Percentiles rank a stretch among this genome's conserved stretches.
Conservation (phyloP, 1,284 basidiomycete species). For the Lignosus rhinocerotis region DNA sequence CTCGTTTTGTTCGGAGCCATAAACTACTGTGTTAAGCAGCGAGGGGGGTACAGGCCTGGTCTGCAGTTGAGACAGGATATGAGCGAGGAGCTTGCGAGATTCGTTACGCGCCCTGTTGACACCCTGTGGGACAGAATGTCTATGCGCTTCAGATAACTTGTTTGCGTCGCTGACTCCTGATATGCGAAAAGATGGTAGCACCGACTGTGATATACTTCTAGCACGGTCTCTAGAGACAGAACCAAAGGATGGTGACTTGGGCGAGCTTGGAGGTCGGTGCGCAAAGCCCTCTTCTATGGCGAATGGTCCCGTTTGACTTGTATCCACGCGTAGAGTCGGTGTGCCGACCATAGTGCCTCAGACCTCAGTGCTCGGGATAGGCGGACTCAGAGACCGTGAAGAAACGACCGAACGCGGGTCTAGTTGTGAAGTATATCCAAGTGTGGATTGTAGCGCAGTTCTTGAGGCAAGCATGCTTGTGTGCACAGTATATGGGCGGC, state of each 20-base stretch:
- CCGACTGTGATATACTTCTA: slow-evolving; percentile 31
- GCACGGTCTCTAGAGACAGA: slow-evolving; percentile 24
- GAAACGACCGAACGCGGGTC: not conserved
- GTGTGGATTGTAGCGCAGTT: too few species aligned
- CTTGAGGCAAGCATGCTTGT: too few species aligned
- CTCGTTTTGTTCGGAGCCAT: slow-evolving; percentile 25
- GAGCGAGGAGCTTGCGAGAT: slow-evolving; percentile 58
- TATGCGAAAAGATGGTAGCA: slow-evolving; percentile 34
- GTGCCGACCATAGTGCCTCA: slow-evolving; percentile 6
- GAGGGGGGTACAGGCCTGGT: slow-evolving; percentile 52
- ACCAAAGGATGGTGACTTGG: slow-evolving; percentile 12
- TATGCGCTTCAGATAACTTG: slow-evolving; percentile 13
- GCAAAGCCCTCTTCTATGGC: slow-evolving; percentile 7
- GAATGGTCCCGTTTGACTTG: slow-evolving; percentile 16
- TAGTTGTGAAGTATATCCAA: not conserved
- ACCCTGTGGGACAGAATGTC: slow-evolving; percentile 27
- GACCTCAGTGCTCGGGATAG: not conserved
- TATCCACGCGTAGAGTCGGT: slow-evolving; percentile 31
- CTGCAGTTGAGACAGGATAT: slow-evolving; percentile 58
- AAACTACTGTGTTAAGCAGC: slow-evolving; percentile 42
- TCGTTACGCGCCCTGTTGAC: slow-evolving; percentile 48
- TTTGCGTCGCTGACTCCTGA: slow-evolving; percentile 34
- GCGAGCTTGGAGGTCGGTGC: slow-evolving; percentile 6
- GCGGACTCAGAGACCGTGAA: not conserved
- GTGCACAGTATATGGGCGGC: too few species aligned